Conservation (phyloP, 495 filamentous ascomycete species). For the Gamarada debralockiae region DNA sequence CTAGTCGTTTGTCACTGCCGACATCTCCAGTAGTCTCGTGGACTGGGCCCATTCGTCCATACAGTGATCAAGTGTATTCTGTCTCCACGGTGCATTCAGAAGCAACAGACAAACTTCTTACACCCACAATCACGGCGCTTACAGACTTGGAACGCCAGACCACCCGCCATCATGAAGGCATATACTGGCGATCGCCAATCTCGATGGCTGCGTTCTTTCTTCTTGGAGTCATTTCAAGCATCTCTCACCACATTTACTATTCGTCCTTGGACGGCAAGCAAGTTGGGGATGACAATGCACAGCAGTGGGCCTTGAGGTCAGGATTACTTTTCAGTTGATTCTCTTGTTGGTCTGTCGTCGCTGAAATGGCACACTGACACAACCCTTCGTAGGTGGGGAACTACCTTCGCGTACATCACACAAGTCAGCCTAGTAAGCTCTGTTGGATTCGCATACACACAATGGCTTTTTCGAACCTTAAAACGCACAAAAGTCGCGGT, state of each 20-base stretch:
- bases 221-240: background rate
- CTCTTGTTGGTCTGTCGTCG: background rate
- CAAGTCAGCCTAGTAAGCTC: slow-evolving; percentile 9
- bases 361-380: background rate
- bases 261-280: background rate
- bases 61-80: too few relatives aligned
- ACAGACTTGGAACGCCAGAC: too few relatives aligned
- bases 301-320: slow-evolving; percentile 8
- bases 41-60: too few relatives aligned
- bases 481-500: slow-evolving; percentile 9
- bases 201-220: slow-evolving; percentile 2
- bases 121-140: too few relatives aligned
- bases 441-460: slow-evolving; percentile 14
- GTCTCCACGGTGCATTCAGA: too few relatives aligned
- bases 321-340: background rate
- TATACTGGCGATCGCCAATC: slow-evolving; percentile 11
- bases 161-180: background rate
- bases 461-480: slow-evolving; percentile 17
- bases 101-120: too few relatives aligned
- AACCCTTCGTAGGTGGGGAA: slow-evolving; percentile 10
- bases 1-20: too few relatives aligned
- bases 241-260: slow-evolving; percentile 12
- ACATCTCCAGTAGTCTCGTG: too few relatives aligned
- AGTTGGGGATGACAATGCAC: slow-evolving; percentile 5
- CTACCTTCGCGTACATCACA: slow-evolving; percentile 11